Conservation (phyloP, 78 protist genomes). For the Mantamonas sphyraenae region DNA sequence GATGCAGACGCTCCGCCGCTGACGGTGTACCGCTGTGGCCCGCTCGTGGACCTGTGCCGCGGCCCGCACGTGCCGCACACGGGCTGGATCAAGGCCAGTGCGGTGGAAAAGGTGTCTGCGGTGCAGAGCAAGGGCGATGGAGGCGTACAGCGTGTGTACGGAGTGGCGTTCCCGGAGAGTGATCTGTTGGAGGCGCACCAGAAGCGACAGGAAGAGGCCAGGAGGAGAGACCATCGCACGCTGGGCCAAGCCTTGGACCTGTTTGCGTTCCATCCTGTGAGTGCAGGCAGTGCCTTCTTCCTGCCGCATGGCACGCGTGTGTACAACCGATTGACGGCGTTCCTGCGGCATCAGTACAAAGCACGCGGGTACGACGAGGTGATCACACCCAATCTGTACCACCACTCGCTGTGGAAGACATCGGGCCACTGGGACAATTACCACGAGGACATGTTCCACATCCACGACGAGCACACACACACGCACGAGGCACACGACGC, state of each 20-base stretch:
- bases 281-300: slow-evolving; percentile 97
- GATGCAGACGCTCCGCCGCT: slow-evolving; percentile 74
- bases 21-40: slow-evolving; percentile 92
- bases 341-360: slow-evolving; percentile 53
- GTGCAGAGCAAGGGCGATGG: slow-evolving; percentile 81
- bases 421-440: slow-evolving; percentile 98
- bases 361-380: slow-evolving; percentile 83
- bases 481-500: neutral
- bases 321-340: slow-evolving; percentile 78
- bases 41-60: slow-evolving; percentile 95
- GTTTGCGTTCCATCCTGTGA: slow-evolving; percentile 87
- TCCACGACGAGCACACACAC: neutral
- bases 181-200: slow-evolving; percentile 71
- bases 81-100: slow-evolving; percentile 68
- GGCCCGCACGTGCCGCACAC: slow-evolving; percentile 98
- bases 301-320: slow-evolving; percentile 94
- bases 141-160: slow-evolving; percentile 95
- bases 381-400: slow-evolving; percentile 94
- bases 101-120: slow-evolving; percentile 65
- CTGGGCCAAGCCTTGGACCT: slow-evolving; percentile 88
- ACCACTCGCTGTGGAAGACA: slow-evolving; percentile 86
- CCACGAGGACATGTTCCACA: slow-evolving; percentile 22
- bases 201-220: slow-evolving; percentile 75
- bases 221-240: slow-evolving; percentile 91
- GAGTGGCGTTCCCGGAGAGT: slow-evolving; percentile 92